Conservation (phyloP, 345 rosid species). For the Toxicodendron radicans region DNA sequence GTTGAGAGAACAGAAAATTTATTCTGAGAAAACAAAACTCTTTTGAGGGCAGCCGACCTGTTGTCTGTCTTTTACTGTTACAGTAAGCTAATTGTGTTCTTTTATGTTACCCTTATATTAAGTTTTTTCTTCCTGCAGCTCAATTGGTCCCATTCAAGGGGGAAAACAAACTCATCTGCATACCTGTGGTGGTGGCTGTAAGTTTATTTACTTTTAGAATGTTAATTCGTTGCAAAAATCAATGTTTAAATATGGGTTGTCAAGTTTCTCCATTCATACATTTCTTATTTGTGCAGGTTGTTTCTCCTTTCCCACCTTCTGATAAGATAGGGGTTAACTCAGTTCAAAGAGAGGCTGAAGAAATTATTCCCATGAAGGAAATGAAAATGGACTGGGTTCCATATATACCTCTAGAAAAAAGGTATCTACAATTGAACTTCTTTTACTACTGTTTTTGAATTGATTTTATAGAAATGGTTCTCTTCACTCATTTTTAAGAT, state of each 20-base stretch:
- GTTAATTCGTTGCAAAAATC: background rate
- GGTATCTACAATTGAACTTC: conserved; percentile 41
- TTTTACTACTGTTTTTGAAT: conserved; percentile 8
- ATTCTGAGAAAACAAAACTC: too few relatives aligned
- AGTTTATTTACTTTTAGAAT: conserved; percentile 31
- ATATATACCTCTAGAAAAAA: conserved; percentile 78
- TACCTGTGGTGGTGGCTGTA: conserved; percentile 91
- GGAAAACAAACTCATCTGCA: conserved; percentile 45
- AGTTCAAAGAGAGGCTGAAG: conserved; percentile 94
- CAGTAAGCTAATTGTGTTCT: background rate
- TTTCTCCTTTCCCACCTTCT: conserved; percentile 91
- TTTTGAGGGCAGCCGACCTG: too few relatives aligned
- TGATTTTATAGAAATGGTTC: conserved; percentile 15
- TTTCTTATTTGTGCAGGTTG: conserved; percentile 52
- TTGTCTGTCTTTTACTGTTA: background rate
- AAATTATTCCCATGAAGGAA: conserved; percentile 94
- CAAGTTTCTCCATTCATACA: conserved; percentile 2
- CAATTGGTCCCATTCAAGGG: conserved; percentile 72
- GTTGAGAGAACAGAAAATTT: too few relatives aligned
- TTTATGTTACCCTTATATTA: conserved; percentile 1
- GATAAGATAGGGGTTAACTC: conserved; percentile 96
- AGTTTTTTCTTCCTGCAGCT: conserved; percentile 56
- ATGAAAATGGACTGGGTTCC: conserved; percentile 99
- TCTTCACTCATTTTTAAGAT: background rate
- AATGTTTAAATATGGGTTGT: background rate